Conservation (phyloP, 2,329 filamentous ascomycete genomes). For the Ceratocystis harringtonii region DNA sequence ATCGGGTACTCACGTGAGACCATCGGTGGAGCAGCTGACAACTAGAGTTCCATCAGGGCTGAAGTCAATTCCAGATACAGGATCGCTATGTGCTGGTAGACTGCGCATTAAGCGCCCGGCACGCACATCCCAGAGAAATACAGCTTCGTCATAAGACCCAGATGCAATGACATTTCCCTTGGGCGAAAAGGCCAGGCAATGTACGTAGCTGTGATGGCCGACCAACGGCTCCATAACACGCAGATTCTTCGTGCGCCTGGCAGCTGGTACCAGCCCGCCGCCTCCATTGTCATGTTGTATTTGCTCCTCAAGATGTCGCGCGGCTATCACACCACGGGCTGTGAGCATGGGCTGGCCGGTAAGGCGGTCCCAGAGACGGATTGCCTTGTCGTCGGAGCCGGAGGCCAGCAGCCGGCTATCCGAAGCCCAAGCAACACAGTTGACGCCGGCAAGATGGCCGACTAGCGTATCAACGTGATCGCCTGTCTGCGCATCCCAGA, state of each 20-base stretch:
- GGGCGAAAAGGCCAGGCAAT: constrained; percentile 86
- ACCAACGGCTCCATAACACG: constrained; percentile 41
- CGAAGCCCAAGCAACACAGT: constrained; percentile 84
- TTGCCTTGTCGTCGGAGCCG: constrained; percentile 90
- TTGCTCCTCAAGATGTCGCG: constrained; percentile 19
- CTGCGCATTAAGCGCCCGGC: constrained; percentile 78
- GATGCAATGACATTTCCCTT: constrained; percentile 95
- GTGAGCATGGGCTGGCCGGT: constrained; percentile 40
- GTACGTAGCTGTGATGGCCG: constrained; percentile 93
- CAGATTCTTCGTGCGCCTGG: constrained; percentile 21
- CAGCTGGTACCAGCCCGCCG: constrained; percentile 13
- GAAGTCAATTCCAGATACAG: constrained; percentile 86
- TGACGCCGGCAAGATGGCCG: constrained; percentile 84
- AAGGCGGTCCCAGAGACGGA: constrained; percentile 73
- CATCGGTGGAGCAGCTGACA: constrained; percentile 81
- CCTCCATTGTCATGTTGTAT: constrained; percentile 19
- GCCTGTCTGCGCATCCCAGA: constrained; percentile 73
- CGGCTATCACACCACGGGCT: constrained; percentile 25
- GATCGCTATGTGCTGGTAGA: constrained; percentile 86
- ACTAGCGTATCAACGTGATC: constrained; percentile 75
- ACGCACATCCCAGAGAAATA: constrained; percentile 91
- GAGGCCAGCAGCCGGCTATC: constrained; percentile 78
- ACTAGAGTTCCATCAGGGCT: constrained; percentile 83
- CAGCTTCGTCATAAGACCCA: constrained; percentile 91
- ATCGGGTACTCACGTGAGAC: constrained; percentile 50